These are phyloP conservation scores for Saccharomycopsis phalli DNA, from an alignment of 1,139 yeast species.

Conservation along the genomic window DNA sequence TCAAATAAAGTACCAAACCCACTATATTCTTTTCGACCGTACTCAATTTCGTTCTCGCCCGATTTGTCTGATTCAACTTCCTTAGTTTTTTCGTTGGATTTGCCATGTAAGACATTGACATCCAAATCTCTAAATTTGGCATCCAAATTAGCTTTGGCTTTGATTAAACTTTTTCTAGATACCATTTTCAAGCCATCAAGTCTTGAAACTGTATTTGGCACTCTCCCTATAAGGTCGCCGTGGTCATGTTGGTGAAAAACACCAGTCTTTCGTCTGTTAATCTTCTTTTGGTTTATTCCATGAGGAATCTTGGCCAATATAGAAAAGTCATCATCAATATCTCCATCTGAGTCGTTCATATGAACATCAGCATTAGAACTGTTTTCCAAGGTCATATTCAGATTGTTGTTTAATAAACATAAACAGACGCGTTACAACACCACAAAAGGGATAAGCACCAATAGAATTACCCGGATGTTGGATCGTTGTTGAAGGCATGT, in stretches of 20 bases:
- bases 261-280: conserved; percentile 25
- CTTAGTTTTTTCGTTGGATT: conserved; percentile 1
- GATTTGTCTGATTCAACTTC: conserved; percentile 1
- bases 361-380: too few relatives aligned
- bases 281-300: conserved; percentile 35
- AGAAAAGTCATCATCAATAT: conserved; percentile 19
- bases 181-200: conserved; percentile 17
- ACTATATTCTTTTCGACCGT: conserved; percentile 1
- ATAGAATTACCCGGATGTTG: not conserved
- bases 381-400: too few relatives aligned
- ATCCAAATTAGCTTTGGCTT: conserved; percentile 14
- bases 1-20: not conserved
- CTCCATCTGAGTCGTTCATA: conserved; percentile 12
- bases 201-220: conserved; percentile 2
- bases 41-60: not conserved
- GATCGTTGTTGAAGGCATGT: too few relatives aligned
- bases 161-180: conserved; percentile 13
- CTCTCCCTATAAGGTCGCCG: conserved; percentile 2
- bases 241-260: conserved; percentile 1
- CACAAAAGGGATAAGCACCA: not conserved
- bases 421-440: too few relatives aligned
- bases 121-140: conserved; percentile 8
- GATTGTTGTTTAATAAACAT: too few relatives aligned
- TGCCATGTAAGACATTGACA: conserved; percentile 6
- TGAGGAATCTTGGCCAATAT: conserved; percentile 36